Percentiles rank a stretch among this genome's conserved stretches.
Evolutionary conservation across 2,329 filamentous ascomycete species (phyloP).

Genomic region (Parastagonospora avenae): DNA sequence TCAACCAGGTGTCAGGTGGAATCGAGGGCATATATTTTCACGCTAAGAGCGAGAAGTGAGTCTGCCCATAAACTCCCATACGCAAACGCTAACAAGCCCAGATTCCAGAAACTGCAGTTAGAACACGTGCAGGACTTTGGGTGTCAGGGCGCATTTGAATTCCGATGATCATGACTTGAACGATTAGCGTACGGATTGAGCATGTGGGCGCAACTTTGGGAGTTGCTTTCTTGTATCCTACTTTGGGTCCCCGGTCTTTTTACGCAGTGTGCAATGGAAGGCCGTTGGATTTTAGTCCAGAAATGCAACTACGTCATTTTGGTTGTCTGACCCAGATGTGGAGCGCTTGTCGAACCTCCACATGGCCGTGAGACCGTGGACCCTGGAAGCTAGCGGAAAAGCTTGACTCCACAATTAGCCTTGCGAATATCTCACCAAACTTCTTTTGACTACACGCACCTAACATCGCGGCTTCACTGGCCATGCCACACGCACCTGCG

Average conservation of each 20-base stretch:
- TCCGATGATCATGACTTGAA: constrained; percentile 65
- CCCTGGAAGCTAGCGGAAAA: constrained; percentile 35
- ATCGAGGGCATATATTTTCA: constrained; percentile 98
- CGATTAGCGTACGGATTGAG: constrained; percentile 32
- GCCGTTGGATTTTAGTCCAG: constrained; percentile 21
- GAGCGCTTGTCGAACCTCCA: constrained; percentile 7
- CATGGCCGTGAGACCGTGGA: constrained; percentile 18
- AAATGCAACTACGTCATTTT: constrained; percentile 27
- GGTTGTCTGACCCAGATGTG: constrained; percentile 1
- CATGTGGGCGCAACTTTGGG: constrained; percentile 34
- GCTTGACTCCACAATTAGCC: constrained; percentile 32
- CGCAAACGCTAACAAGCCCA: constrained; percentile 47
- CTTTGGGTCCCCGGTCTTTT: constrained; percentile 26
- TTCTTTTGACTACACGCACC: constrained; percentile 3
- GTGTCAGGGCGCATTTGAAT: constrained; percentile 86
- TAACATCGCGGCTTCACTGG: background rate
- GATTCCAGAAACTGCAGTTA: constrained; percentile 90
- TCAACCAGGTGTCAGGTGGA: constrained; percentile 85
- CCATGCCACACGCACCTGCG: constrained; percentile 44
- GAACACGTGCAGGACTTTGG: constrained; percentile 85
- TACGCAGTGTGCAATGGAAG: constrained; percentile 36
- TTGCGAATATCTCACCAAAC: constrained; percentile 9
- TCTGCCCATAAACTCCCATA: constrained; percentile 21
- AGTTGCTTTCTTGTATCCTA: constrained; percentile 35
- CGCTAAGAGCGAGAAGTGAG: constrained; percentile 95